Conservation (phyloP, 768 basidiomycete genomes). For the Kwoniella europaea region DNA sequence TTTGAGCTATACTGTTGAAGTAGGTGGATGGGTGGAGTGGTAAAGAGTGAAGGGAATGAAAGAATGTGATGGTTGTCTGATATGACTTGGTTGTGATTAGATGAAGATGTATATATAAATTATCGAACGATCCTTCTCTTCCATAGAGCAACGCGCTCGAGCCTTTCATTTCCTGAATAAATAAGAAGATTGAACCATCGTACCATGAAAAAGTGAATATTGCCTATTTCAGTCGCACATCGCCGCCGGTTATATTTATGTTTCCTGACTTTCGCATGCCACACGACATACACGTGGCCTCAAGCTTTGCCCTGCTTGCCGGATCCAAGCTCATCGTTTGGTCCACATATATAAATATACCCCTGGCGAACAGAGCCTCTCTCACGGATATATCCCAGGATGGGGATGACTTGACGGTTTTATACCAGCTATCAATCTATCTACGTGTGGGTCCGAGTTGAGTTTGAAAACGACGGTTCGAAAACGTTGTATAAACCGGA, state of each 20-base stretch:
- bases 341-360: neutral
- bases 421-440: neutral
- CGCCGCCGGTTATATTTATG: neutral
- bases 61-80: neutral
- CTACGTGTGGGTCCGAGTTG: too few species aligned
- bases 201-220: neutral
- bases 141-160: neutral
- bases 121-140: neutral
- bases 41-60: neutral
- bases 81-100: neutral
- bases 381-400: neutral
- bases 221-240: neutral
- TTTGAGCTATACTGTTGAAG: slow-evolving; percentile 13
- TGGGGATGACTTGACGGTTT: neutral
- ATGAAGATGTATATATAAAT: neutral
- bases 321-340: neutral
- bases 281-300: neutral
- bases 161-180: neutral
- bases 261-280: neutral
- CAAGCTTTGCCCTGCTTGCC: neutral
- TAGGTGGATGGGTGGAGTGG: neutral
- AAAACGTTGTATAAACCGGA: too few species aligned
- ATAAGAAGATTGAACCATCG: neutral
- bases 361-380: neutral
- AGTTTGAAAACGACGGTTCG: too few species aligned